Conservation (phyloP, 129 eudicot species). For the Escallonia herrerae region DNA sequence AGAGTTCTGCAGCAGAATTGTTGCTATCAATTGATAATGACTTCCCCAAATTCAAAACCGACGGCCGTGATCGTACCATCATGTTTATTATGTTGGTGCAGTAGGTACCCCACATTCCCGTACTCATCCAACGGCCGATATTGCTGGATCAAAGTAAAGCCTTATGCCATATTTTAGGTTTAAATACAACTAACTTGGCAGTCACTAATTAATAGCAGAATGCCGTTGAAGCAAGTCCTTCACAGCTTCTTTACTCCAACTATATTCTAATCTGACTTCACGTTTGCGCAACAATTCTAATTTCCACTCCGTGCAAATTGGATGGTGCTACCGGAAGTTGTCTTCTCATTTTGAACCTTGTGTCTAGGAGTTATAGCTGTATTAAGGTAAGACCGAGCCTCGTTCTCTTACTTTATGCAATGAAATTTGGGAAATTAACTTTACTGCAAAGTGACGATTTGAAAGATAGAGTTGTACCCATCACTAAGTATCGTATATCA, state of each 20-base stretch:
- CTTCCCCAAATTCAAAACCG: conserved; percentile 5
- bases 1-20: conserved; percentile 3
- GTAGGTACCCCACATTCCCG: background rate
- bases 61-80: conserved; percentile 8
- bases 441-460: no score
- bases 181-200: background rate
- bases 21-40: conserved; percentile 19
- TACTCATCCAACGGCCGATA: background rate
- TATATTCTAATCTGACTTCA: background rate
- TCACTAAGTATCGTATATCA: no score
- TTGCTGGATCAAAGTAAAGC: no score
- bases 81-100: background rate
- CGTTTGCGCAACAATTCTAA: background rate
- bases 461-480: no score
- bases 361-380: no score
- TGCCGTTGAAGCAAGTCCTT: background rate
- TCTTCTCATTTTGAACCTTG: no score
- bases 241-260: background rate
- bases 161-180: background rate
- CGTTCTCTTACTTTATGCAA: no score
- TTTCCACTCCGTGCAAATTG: no score
- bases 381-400: no score
- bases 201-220: background rate
- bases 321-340: no score
- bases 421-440: no score